Conservation (phyloP, 345 rosid species). For the Eucalyptus coolabah region DNA sequence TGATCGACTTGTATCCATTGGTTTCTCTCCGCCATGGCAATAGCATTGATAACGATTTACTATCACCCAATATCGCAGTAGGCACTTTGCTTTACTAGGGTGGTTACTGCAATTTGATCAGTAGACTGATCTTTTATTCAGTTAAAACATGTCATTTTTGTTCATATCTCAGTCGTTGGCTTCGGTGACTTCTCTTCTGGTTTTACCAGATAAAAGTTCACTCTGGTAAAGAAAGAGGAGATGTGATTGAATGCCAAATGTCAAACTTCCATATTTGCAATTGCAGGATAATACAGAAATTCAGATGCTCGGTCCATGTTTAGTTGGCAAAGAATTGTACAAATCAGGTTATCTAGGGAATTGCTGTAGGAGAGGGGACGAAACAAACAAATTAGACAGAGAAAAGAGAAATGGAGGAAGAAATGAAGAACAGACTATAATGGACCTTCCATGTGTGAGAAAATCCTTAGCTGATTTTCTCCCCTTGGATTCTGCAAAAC, state of each 20-base stretch:
- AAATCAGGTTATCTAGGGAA: neutral
- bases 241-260: neutral
- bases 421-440: neutral
- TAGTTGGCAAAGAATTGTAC: neutral
- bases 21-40: neutral
- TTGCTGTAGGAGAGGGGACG: neutral
- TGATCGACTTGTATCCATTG: neutral
- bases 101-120: neutral
- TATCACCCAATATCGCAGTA: neutral
- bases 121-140: neutral
- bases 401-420: neutral
- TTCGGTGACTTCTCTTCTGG: neutral
- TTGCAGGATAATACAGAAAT: neutral
- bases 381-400: neutral
- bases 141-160: neutral
- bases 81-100: neutral
- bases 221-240: neutral
- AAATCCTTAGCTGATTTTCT: neutral
- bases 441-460: neutral
- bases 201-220: neutral
- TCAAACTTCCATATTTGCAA: neutral
- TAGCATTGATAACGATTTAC: neutral
- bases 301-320: neutral
- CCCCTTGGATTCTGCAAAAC: neutral
- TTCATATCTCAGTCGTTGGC: neutral